These are phyloP conservation scores for Creolimax fragrantissima DNA, from an alignment of 78 protist species.

Conservation along the genomic window DNA sequence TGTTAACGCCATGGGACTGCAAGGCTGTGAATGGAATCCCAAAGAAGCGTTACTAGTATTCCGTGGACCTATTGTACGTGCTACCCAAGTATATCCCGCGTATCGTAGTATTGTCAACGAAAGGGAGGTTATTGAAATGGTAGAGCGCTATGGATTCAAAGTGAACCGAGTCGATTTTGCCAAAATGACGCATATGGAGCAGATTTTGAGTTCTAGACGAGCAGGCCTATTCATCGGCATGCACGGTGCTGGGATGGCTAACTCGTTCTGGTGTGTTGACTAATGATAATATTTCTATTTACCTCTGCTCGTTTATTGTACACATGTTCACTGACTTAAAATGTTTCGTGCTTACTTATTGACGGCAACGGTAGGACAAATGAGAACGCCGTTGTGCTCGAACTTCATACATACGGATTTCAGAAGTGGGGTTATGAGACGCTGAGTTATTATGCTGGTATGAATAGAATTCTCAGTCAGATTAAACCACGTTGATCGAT, in stretches of 20 bases:
- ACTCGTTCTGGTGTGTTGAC: background rate
- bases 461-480: too few relatives aligned
- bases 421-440: constrained; percentile 15
- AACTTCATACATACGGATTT: background rate
- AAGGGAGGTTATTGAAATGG: background rate
- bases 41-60: background rate
- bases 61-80: background rate
- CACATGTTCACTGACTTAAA: too few relatives aligned
- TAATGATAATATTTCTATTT: background rate
- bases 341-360: too few relatives aligned
- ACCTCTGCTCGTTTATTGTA: too few relatives aligned
- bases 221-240: constrained; percentile 1
- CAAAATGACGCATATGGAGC: background rate
- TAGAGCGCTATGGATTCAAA: background rate
- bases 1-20: background rate
- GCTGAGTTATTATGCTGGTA: background rate
- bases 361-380: background rate
- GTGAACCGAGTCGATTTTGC: background rate
- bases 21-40: background rate
- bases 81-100: background rate
- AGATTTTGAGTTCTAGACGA: background rate
- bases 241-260: constrained; percentile 11
- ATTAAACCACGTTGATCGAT: too few relatives aligned
- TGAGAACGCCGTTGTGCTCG: background rate
- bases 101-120: background rate